Evolutionary conservation across 305 asterid genomes (phyloP).

Genomic region (Fraxinus sp.): DNA sequence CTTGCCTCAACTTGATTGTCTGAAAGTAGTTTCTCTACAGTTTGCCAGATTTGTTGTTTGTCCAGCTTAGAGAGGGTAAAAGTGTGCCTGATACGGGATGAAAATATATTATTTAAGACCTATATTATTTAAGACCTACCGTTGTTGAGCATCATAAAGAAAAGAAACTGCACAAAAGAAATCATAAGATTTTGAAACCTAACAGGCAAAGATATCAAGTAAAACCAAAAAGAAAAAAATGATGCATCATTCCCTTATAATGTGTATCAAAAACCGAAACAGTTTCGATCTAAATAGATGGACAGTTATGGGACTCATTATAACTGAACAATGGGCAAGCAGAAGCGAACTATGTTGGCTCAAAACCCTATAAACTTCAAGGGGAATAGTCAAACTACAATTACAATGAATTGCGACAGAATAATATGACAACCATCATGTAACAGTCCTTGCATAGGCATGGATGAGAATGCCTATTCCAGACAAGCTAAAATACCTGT

Average conservation of each 20-base stretch:
- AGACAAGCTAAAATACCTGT: constrained; percentile 53
- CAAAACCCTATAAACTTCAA: constrained; percentile 15
- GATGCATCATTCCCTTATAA: constrained; percentile 1
- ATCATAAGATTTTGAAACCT: constrained; percentile 10
- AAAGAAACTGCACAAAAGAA: constrained; percentile 7
- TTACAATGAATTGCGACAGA: constrained; percentile 5
- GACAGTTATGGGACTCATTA: constrained; percentile 6
- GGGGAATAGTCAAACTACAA: constrained; percentile 4
- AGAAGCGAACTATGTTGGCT: constrained; percentile 1
- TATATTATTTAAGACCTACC: constrained; percentile 22
- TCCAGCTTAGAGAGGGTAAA: constrained; percentile 68
- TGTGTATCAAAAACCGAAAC: background rate
- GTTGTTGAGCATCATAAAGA: constrained; percentile 18
- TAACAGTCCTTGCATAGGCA: background rate
- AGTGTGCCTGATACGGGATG: constrained; percentile 67
- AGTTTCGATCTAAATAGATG: background rate
- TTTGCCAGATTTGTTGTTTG: constrained; percentile 77
- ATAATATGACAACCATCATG: constrained; percentile 21
- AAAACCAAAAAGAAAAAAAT: constrained; percentile 18
- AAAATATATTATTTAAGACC: constrained; percentile 22
- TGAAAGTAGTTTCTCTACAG: constrained; percentile 79
- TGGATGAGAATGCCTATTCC: background rate
- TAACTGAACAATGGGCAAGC: constrained; percentile 2
- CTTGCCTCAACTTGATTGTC: constrained; percentile 97
- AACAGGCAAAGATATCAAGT: constrained; percentile 14